Evolutionary conservation across 2,329 filamentous ascomycete genomes (phyloP), one percentile per base, ranked within the genome.

Genomic region (Pseudogymnoascus sp.): DNA sequence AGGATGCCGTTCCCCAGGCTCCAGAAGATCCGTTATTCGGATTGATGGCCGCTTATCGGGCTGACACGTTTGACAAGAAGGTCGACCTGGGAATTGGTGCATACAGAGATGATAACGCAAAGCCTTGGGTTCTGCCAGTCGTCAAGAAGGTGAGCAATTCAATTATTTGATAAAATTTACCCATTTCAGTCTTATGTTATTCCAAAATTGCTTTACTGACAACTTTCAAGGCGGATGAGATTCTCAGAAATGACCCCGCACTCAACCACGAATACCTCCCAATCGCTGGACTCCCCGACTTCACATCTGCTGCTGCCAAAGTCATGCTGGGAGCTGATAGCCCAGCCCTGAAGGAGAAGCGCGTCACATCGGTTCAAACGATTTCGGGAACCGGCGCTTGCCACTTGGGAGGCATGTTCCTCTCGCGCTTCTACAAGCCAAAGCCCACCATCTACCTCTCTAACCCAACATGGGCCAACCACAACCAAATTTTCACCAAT

Each of bases 191-290:
- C 39, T 39, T 21, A 25, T 13, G 27, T 39, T 25, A 13, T 42
- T 25, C 18, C 45, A 15, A 52, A 33, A 52, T 45, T 65, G 45
- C 52, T 18, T 59, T 36, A 21, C 21, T 58, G 12, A 21, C 29
- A 55, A 36, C 58, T 63, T 60, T 67, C 60, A 73, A 97, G 93
- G 94, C 94, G 69, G 92, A 97, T 74, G 88, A 94, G 67, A 86
- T 91, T 71, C 84, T 97, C 68, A 89, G 87, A 75, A 88, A 88
- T 73, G 92, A 97, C 77, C 92, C 93, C 72, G 84, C 90, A 64
- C 82, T 96, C 70, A 96, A 99, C 80, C 93, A 99, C 81, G 94
- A 99, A 82, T 99, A 99, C 78, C 90, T 95, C 64, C 93, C 94
- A 64, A 99, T 99, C 74, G 89, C 92, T 65, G 94, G 94, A 72